Percentiles rank a stretch among this genome's conserved stretches.
These are phyloP conservation scores for Mycena leptocephala DNA, from an alignment of 768 basidiomycete species.

Conservation along the genomic window DNA sequence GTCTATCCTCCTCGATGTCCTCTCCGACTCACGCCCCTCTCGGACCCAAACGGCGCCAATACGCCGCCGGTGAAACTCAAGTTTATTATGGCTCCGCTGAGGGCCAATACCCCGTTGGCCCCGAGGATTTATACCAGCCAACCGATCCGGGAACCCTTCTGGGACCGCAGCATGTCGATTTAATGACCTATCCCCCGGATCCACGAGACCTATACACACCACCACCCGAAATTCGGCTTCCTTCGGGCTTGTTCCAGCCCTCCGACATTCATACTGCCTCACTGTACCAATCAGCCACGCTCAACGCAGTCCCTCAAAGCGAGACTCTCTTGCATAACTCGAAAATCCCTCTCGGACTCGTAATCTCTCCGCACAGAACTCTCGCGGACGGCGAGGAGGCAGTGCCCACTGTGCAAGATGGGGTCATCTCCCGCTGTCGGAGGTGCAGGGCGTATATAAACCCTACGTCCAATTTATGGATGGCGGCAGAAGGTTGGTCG, in stretches of 20 bases:
- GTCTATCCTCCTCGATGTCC: not conserved
- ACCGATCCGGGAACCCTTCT: slow-evolving; percentile 55
- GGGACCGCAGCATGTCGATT: slow-evolving; percentile 67
- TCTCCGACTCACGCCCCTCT: not conserved
- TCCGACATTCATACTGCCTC: slow-evolving; percentile 62
- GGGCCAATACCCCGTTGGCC: slow-evolving; percentile 30
- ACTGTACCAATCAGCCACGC: slow-evolving; percentile 72
- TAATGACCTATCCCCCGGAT: slow-evolving; percentile 73
- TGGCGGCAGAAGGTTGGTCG: slow-evolving; percentile 69
- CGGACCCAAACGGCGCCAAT: slow-evolving; percentile 64
- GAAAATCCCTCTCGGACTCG: slow-evolving; percentile 71
- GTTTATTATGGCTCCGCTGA: slow-evolving; percentile 58
- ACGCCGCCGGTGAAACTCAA: slow-evolving; percentile 72
- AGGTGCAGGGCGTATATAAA: slow-evolving; percentile 77
- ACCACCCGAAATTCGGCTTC: slow-evolving; percentile 70
- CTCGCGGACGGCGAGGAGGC: slow-evolving; percentile 65
- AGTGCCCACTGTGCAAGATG: slow-evolving; percentile 67
- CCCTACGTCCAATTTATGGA: slow-evolving; percentile 78
- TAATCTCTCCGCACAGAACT: slow-evolving; percentile 72
- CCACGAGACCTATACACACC: slow-evolving; percentile 66
- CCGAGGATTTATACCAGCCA: slow-evolving; percentile 23
- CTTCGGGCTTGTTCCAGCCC: slow-evolving; percentile 56
- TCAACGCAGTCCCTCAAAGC: slow-evolving; percentile 72
- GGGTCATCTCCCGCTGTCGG: slow-evolving; percentile 73
- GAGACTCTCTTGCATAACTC: slow-evolving; percentile 68